phyloP scores from a whole-genome alignment of 208 protist species.

The Trypanosoma platydactyli region DNA sequence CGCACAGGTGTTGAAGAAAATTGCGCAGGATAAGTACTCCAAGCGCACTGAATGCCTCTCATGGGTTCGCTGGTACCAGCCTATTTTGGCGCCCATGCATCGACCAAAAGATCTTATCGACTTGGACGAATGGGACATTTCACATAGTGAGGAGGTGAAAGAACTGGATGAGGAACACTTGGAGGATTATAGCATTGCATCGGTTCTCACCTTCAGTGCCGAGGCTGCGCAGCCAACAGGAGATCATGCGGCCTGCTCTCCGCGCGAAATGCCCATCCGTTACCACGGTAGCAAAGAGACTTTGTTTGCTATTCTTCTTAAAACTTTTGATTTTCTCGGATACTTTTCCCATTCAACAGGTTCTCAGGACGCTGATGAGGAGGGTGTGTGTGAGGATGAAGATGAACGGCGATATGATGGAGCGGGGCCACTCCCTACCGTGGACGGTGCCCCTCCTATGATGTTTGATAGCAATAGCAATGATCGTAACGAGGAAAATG shows the following conservation, averaged over 20 bases:
- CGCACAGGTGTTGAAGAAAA: constrained; percentile 64
- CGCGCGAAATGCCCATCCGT: constrained; percentile 24
- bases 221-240: constrained; percentile 29
- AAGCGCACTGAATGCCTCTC: constrained; percentile 53
- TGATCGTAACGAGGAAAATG: not conserved
- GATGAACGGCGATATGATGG: not conserved
- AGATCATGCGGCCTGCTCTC: not conserved
- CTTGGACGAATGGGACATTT: constrained; percentile 82
- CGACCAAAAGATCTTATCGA: constrained; percentile 50
- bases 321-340: constrained; percentile 87
- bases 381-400: constrained; percentile 1
- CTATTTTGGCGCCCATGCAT: constrained; percentile 48
- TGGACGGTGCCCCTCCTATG: not conserved
- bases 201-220: constrained; percentile 42
- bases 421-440: not conserved
- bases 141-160: constrained; percentile 28
- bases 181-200: constrained; percentile 54
- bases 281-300: constrained; percentile 74
- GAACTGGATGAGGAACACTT: constrained; percentile 42
- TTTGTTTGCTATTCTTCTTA: constrained; percentile 80
- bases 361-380: constrained; percentile 21
- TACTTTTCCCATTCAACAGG: constrained; percentile 80
- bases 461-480: not conserved
- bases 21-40: constrained; percentile 38
- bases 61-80: constrained; percentile 84